These are phyloP conservation scores for Murraya paniculata DNA, from an alignment of 345 rosid species.

Conservation along the genomic window DNA sequence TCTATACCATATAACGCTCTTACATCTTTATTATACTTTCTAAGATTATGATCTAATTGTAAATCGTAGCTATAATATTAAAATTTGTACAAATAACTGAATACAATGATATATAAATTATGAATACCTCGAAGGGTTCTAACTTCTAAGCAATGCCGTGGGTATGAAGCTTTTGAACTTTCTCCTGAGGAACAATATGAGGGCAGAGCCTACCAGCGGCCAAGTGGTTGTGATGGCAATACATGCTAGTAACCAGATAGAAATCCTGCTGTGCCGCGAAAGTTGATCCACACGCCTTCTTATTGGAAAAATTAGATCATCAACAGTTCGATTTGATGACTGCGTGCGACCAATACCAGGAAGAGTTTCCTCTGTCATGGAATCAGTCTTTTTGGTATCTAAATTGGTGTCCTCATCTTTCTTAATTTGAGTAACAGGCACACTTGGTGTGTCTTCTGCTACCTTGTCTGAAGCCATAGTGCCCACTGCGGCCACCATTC, in stretches of 20 bases:
- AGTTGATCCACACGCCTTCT: constrained; percentile 28
- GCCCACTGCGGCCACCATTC: constrained; percentile 38
- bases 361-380: background rate
- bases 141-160: constrained; percentile 19
- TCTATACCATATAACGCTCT: background rate
- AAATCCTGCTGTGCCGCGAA: constrained; percentile 24
- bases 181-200: constrained; percentile 30
- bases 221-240: constrained; percentile 38
- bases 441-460: constrained; percentile 9
- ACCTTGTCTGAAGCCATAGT: constrained; percentile 2
- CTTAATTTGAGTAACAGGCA: background rate
- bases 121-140: background rate
- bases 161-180: constrained; percentile 25
- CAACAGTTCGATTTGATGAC: constrained; percentile 14
- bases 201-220: constrained; percentile 43
- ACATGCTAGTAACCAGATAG: constrained; percentile 39
- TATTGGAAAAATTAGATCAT: constrained; percentile 23
- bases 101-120: background rate
- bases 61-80: background rate
- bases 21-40: background rate
- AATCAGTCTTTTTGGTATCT: constrained; percentile 2
- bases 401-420: constrained; percentile 12
- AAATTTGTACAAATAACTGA: background rate
- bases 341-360: background rate
- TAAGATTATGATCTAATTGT: background rate